Conservation (phyloP, 2,329 filamentous ascomycete genomes). For the Trichoderma sp. region DNA sequence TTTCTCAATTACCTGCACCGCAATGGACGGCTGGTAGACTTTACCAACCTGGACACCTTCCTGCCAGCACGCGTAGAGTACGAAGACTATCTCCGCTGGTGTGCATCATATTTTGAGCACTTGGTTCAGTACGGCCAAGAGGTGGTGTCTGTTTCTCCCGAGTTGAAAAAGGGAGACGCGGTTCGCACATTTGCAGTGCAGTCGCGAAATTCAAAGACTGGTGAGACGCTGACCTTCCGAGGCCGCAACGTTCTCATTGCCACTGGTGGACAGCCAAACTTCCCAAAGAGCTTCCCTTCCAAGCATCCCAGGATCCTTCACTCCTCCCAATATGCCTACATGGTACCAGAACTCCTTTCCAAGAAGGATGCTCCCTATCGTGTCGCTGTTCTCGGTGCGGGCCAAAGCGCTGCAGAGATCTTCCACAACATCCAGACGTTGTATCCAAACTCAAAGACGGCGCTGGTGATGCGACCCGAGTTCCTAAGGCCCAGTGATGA, state of each 20-base stretch:
- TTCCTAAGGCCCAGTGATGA: conserved; percentile 91
- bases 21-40: conserved; percentile 80
- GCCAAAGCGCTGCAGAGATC: conserved; percentile 93
- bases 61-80: conserved; percentile 84
- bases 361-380: conserved; percentile 61
- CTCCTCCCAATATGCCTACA: conserved; percentile 79
- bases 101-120: conserved; percentile 74
- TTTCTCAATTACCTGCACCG: conserved; percentile 92
- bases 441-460: conserved; percentile 79
- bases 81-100: conserved; percentile 95
- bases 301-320: conserved; percentile 77
- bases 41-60: conserved; percentile 89
- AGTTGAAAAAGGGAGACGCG: conserved; percentile 41
- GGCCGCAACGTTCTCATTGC: conserved; percentile 67
- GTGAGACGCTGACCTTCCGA: conserved; percentile 52
- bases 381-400: conserved; percentile 83
- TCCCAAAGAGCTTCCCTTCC: conserved; percentile 69
- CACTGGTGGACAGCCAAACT: conserved; percentile 63
- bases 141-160: conserved; percentile 70
- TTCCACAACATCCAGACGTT: conserved; percentile 83
- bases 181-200: conserved; percentile 68
- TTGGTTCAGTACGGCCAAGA: conserved; percentile 76
- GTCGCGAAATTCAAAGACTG: conserved; percentile 62
- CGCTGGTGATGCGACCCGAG: conserved; percentile 77
- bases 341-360: conserved; percentile 60